phyloP scores from a whole-genome alignment of 1,284 basidiomycete species.

The Lentinula novae-zelandiae region DNA sequence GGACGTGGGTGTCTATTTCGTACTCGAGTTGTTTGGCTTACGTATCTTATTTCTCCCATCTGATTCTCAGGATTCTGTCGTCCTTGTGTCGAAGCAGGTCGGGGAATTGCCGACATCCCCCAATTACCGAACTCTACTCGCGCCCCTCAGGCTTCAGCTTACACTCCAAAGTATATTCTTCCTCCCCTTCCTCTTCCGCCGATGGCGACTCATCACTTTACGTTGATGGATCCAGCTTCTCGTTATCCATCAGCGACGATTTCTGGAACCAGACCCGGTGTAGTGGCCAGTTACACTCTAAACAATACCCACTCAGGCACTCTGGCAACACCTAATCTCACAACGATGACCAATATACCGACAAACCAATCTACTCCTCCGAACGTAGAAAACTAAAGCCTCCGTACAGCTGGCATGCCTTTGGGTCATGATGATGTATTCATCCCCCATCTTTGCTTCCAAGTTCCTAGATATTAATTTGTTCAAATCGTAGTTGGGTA shows the following conservation, averaged over 20 bases:
- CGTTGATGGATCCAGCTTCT: not conserved
- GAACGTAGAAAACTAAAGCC: too few relatives aligned
- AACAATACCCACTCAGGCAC: not conserved
- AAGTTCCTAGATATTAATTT: too few relatives aligned
- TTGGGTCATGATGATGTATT: too few relatives aligned
- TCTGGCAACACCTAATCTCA: not conserved
- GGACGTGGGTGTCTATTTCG: conserved; percentile 48
- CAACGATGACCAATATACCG: too few relatives aligned
- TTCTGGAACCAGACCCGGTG: not conserved
- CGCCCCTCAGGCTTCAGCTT: not conserved
- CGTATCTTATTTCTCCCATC: not conserved
- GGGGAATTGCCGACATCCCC: conserved; percentile 20
- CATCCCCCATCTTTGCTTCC: too few relatives aligned
- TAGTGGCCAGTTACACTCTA: not conserved
- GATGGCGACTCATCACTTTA: not conserved
- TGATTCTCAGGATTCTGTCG: conserved; percentile 49
- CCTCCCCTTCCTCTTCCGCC: not conserved
- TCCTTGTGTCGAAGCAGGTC: conserved; percentile 53
- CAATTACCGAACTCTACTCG: conserved; percentile 9
- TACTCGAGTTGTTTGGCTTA: not conserved
- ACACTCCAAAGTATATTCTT: not conserved
- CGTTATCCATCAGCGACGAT: not conserved
- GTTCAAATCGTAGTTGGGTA: too few relatives aligned
- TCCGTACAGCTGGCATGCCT: too few relatives aligned
- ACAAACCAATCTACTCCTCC: too few relatives aligned